A percentile compares a stretch with the other conserved stretches of the same genome.
phyloP scores from a whole-genome alignment of 208 protist genomes.

The Phytomonas francai region DNA sequence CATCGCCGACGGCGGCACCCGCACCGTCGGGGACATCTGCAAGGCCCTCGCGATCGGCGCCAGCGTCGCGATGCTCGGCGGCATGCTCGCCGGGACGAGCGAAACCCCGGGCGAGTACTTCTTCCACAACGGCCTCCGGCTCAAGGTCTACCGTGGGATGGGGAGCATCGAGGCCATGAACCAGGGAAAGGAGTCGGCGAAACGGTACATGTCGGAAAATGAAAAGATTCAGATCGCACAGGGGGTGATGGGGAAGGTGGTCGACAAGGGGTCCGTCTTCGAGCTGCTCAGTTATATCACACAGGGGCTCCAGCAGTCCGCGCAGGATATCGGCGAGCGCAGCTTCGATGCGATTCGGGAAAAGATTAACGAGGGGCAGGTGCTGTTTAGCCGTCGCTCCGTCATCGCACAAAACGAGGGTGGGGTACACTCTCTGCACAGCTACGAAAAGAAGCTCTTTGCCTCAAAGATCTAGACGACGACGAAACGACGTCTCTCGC shows the following conservation, averaged over 20 bases:
- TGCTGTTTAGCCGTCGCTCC: constrained; percentile 89
- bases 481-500: background rate
- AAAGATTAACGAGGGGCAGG: constrained; percentile 86
- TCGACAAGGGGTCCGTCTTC: constrained; percentile 87
- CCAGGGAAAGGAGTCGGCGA: constrained; percentile 83
- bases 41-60: constrained; percentile 93
- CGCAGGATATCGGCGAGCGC: constrained; percentile 89
- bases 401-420: constrained; percentile 89
- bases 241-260: constrained; percentile 86
- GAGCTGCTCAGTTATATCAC: constrained; percentile 86
- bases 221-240: constrained; percentile 89
- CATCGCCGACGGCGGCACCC: constrained; percentile 92
- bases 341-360: constrained; percentile 74
- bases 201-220: constrained; percentile 88
- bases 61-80: constrained; percentile 82
- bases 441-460: constrained; percentile 89
- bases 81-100: constrained; percentile 88
- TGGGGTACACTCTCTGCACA: constrained; percentile 88
- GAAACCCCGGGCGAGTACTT: constrained; percentile 93
- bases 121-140: constrained; percentile 84
- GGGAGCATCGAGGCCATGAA: constrained; percentile 93
- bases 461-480: constrained; percentile 71
- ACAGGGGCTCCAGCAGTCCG: constrained; percentile 89
- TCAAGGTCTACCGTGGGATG: constrained; percentile 96
- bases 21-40: constrained; percentile 92